Conservation (phyloP, 208 protist species). For the Trypanosoma conorhini region DNA sequence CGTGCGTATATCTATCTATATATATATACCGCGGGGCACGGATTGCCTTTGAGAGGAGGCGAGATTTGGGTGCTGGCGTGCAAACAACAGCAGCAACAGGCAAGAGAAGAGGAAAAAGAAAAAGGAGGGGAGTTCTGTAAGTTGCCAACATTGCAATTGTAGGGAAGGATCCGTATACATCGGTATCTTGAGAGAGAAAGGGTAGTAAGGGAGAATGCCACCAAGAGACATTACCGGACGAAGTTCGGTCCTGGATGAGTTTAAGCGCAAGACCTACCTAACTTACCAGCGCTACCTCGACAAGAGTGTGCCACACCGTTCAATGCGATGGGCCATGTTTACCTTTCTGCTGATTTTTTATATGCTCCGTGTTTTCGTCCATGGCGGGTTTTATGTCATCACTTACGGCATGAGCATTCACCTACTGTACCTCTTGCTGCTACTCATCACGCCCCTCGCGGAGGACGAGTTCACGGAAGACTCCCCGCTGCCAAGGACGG, state of each 20-base stretch:
- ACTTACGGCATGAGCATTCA: conserved; percentile 97
- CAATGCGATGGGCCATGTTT: conserved; percentile 76
- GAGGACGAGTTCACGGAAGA: conserved; percentile 68
- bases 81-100: not conserved
- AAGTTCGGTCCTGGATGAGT: conserved; percentile 8
- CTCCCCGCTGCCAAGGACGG: conserved; percentile 59
- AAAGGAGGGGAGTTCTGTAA: not conserved
- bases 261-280: conserved; percentile 21
- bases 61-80: not conserved
- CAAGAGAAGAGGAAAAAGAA: not conserved
- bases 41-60: not conserved
- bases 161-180: not conserved
- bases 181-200: conserved; percentile 2
- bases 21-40: not conserved
- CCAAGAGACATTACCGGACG: conserved; percentile 33
- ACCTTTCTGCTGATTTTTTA: conserved; percentile 69
- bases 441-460: conserved; percentile 94
- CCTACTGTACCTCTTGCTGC: conserved; percentile 95
- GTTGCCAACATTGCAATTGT: too few relatives aligned
- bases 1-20: not conserved
- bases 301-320: conserved; percentile 63
- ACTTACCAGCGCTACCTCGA: conserved; percentile 70
- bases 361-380: conserved; percentile 64
- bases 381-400: conserved; percentile 95
- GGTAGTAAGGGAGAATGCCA: conserved; percentile 20